Conservation (phyloP, 768 basidiomycete species). For the Collybia sordida region DNA sequence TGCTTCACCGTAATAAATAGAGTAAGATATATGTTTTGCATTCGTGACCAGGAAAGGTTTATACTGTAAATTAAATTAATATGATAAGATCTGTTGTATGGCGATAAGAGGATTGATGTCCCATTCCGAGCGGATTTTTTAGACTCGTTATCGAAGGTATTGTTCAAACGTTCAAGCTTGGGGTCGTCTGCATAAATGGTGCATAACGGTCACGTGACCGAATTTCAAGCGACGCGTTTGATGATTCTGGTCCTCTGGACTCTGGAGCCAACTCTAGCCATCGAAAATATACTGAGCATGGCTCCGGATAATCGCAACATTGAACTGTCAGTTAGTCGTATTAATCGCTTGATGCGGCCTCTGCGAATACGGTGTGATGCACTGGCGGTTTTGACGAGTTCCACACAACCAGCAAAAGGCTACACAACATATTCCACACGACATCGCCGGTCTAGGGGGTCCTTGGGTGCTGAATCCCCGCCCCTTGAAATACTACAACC, state of each 20-base stretch:
- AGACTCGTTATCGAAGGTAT: too few relatives aligned
- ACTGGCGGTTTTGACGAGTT: slow-evolving; percentile 11
- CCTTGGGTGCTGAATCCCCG: slow-evolving; percentile 12
- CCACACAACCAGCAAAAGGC: not conserved
- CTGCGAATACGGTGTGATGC: slow-evolving; percentile 21
- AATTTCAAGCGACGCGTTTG: too few relatives aligned
- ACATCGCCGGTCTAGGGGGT: not conserved
- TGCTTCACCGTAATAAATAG: not conserved
- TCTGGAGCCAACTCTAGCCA: too few relatives aligned
- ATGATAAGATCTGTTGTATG: too few relatives aligned
- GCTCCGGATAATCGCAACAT: not conserved
- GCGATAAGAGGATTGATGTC: too few relatives aligned
- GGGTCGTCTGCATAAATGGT: too few relatives aligned
- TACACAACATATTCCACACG: slow-evolving; percentile 3
- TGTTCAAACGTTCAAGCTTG: too few relatives aligned
- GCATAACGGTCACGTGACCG: too few relatives aligned
- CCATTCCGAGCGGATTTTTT: too few relatives aligned
- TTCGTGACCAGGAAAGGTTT: not conserved
- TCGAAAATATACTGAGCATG: not conserved
- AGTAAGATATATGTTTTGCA: not conserved
- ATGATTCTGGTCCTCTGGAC: too few relatives aligned
- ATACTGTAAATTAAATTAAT: too few relatives aligned
- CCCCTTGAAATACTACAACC: slow-evolving; percentile 38
- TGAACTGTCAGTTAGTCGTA: slow-evolving; percentile 15
- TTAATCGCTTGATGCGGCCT: slow-evolving; percentile 22